phyloP scores from a whole-genome alignment of 805 yeast species.

The Kodamaea fukazawae region DNA sequence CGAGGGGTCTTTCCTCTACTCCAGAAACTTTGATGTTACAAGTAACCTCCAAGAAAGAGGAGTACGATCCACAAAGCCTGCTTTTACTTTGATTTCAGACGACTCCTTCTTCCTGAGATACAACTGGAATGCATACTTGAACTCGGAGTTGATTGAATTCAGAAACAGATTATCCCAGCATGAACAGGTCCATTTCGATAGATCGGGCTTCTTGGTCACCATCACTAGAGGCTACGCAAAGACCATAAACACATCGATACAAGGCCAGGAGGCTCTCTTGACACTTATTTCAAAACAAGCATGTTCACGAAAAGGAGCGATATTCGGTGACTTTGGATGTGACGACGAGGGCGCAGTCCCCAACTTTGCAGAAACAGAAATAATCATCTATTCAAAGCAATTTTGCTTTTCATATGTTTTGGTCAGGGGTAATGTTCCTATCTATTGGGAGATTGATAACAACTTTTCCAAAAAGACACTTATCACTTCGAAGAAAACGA shows the following conservation, averaged over 20 bases:
- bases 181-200: constrained; percentile 44
- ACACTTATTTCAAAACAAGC: constrained; percentile 54
- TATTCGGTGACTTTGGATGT: constrained; percentile 57
- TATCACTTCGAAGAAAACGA: constrained; percentile 33
- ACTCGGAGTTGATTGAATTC: constrained; percentile 44
- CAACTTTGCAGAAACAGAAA: constrained; percentile 52
- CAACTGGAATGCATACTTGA: constrained; percentile 52
- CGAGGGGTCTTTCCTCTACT: constrained; percentile 49
- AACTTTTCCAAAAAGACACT: constrained; percentile 35
- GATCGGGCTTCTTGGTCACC: constrained; percentile 45
- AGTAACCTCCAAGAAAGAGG: constrained; percentile 47
- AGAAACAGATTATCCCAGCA: constrained; percentile 39
- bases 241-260: constrained; percentile 35
- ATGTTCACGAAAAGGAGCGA: constrained; percentile 45
- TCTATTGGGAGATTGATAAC: constrained; percentile 52
- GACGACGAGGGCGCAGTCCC: constrained; percentile 56
- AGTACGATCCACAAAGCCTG: constrained; percentile 10
- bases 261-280: constrained; percentile 37
- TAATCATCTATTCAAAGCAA: constrained; percentile 41
- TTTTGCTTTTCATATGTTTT: constrained; percentile 45
- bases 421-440: constrained; percentile 53
- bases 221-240: constrained; percentile 53
- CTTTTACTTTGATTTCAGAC: constrained; percentile 30
- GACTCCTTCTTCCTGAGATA: constrained; percentile 44
- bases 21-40: constrained; percentile 46